A percentile compares a stretch with the other conserved stretches of the same genome.
Conservation (phyloP, 1,139 yeast species). For the Citeromyces hawaiiensis region DNA sequence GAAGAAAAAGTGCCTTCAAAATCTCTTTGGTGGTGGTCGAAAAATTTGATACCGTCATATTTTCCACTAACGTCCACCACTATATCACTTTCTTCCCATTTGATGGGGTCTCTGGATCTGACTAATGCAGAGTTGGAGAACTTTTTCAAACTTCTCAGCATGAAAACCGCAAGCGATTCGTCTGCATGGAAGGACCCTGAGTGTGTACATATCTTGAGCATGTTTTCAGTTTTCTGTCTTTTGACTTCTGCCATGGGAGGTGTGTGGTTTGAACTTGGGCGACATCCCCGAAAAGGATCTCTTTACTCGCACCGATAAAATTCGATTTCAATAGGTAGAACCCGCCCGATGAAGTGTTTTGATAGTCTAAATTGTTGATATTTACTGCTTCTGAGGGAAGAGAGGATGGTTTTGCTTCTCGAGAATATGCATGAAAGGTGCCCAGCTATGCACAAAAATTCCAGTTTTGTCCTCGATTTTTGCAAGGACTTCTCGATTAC, state of each 20-base stretch:
- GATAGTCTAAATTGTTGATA: too few relatives aligned
- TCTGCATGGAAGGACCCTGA: conserved; percentile 96
- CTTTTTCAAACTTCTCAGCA: conserved; percentile 64
- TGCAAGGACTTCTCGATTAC: too few relatives aligned
- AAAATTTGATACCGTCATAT: conserved; percentile 76
- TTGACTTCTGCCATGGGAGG: conserved; percentile 2
- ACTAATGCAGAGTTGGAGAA: conserved; percentile 54
- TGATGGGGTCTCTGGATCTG: conserved; percentile 72
- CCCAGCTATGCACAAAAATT: too few relatives aligned
- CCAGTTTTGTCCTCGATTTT: too few relatives aligned
- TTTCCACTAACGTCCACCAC: conserved; percentile 95
- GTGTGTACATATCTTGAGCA: conserved; percentile 67
- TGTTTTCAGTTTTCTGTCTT: conserved; percentile 7
- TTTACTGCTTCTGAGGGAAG: too few relatives aligned
- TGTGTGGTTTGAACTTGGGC: neutral
- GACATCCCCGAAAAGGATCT: neutral
- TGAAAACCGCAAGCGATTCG: conserved; percentile 89
- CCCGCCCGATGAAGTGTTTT: too few relatives aligned
- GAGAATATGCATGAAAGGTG: too few relatives aligned
- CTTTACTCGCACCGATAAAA: too few relatives aligned
- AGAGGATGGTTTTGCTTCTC: too few relatives aligned
- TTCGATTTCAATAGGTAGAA: too few relatives aligned
- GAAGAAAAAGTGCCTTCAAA: conserved; percentile 53
- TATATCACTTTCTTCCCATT: conserved; percentile 80
- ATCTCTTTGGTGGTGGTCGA: conserved; percentile 93